Conservation (phyloP, 495 filamentous ascomycete genomes). For the Choiromyces venosus region DNA sequence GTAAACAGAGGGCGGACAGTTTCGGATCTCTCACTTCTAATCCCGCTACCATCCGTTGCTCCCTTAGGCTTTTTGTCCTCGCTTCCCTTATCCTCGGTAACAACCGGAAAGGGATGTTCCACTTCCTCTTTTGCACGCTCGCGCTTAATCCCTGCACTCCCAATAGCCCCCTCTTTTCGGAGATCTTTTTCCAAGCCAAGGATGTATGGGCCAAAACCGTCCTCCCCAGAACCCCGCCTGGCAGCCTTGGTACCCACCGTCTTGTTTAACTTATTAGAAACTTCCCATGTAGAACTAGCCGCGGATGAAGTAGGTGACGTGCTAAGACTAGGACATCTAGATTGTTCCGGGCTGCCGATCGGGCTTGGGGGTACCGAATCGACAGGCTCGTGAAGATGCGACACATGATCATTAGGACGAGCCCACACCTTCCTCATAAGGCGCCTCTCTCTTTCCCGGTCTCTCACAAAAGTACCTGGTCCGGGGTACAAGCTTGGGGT, state of each 20-base stretch:
- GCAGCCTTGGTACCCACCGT: slow-evolving; percentile 10
- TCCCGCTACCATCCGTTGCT: slow-evolving; percentile 22
- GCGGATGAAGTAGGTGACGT: slow-evolving; percentile 40
- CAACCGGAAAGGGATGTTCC: slow-evolving; percentile 33
- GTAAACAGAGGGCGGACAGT: slow-evolving; percentile 40
- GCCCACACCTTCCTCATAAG: slow-evolving; percentile 30
- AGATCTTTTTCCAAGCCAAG: slow-evolving; percentile 31
- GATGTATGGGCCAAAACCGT: slow-evolving; percentile 36
- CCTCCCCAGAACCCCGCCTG: slow-evolving; percentile 33
- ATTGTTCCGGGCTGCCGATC: slow-evolving; percentile 29
- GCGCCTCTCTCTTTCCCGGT: slow-evolving; percentile 33
- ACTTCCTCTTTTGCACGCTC: slow-evolving; percentile 34
- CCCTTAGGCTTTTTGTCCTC: slow-evolving; percentile 14
- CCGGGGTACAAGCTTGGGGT: slow-evolving; percentile 27
- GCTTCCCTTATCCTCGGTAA: slow-evolving; percentile 19
- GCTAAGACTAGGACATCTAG: slow-evolving; percentile 39
- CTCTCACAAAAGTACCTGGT: slow-evolving; percentile 30
- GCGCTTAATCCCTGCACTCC: slow-evolving; percentile 25
- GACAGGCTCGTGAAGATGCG: slow-evolving; percentile 41
- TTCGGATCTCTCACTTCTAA: slow-evolving; percentile 38
- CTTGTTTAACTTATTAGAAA: slow-evolving; percentile 26
- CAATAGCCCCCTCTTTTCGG: slow-evolving; percentile 29
- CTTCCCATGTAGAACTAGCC: slow-evolving; percentile 36
- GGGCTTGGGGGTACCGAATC: slow-evolving; percentile 40
- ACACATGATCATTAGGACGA: slow-evolving; percentile 40